phyloP scores from a whole-genome alignment of 345 rosid species.

The Eucalyptus cloeziana region DNA sequence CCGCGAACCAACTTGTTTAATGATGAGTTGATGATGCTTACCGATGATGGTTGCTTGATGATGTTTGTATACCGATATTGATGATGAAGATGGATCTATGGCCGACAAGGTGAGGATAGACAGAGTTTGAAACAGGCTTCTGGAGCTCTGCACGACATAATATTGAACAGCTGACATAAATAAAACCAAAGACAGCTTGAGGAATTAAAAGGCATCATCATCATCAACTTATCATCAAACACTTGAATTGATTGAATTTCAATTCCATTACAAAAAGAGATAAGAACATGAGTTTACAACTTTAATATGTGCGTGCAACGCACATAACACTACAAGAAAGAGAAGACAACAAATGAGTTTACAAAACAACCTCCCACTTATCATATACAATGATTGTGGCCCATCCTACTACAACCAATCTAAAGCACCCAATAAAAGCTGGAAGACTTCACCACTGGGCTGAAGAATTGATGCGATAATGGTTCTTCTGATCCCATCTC shows the following conservation, averaged over 20 bases:
- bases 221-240: background rate
- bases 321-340: background rate
- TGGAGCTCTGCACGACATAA: background rate
- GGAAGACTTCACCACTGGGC: slow-evolving; percentile 28
- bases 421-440: slow-evolving; percentile 2
- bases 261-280: background rate
- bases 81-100: too few species aligned
- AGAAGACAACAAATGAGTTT: background rate
- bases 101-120: background rate
- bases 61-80: too few species aligned
- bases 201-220: background rate
- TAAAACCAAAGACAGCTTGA: background rate
- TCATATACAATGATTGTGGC: background rate
- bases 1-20: too few species aligned
- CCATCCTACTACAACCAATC: background rate
- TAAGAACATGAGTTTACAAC: background rate
- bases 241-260: background rate
- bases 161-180: background rate
- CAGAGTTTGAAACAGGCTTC: background rate
- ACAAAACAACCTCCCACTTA: background rate
- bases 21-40: too few species aligned
- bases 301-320: background rate
- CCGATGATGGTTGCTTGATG: too few species aligned
- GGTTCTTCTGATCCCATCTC: slow-evolving; percentile 1
- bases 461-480: slow-evolving; percentile 38